A percentile compares a stretch with the other conserved stretches of the same genome.
Evolutionary conservation across 306 rosid genomes (phyloP).

Genomic region (Oxytropis ochrocephala): DNA sequence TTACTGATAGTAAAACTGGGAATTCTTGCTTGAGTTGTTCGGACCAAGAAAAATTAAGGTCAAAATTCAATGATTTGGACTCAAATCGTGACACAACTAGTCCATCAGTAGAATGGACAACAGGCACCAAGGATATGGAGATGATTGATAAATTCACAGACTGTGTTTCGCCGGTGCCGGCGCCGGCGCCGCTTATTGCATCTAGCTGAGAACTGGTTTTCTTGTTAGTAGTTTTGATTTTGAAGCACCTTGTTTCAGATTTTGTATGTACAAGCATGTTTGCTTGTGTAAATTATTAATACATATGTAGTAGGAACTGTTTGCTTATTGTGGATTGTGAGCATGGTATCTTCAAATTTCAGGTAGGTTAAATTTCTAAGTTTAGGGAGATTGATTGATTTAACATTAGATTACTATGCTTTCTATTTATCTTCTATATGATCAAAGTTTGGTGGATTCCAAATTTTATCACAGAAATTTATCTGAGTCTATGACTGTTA

Average conservation of each 20-base stretch:
- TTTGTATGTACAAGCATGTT: slow-evolving; percentile 34
- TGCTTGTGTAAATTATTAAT: slow-evolving; percentile 41
- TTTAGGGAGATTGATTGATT: slow-evolving; percentile 6
- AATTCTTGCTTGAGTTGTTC: slow-evolving; percentile 30
- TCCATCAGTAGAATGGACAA: slow-evolving; percentile 32
- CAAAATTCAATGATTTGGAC: slow-evolving; percentile 17
- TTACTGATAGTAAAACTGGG: slow-evolving; percentile 39
- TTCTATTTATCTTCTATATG: slow-evolving; percentile 15
- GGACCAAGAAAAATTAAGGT: slow-evolving; percentile 29
- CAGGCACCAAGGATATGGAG: slow-evolving; percentile 33
- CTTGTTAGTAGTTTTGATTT: background rate
- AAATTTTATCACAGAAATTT: background rate
- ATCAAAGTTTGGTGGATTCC: slow-evolving; percentile 18
- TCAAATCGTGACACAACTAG: slow-evolving; percentile 26
- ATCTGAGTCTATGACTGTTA: background rate
- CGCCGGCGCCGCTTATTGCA: slow-evolving; percentile 20
- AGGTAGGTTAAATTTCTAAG: slow-evolving; percentile 19
- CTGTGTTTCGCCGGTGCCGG: slow-evolving; percentile 15
- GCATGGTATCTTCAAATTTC: slow-evolving; percentile 17
- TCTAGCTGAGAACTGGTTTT: slow-evolving; percentile 29
- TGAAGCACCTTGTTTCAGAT: slow-evolving; percentile 25
- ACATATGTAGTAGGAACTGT: slow-evolving; percentile 29
- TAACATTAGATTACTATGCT: background rate
- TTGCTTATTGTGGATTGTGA: slow-evolving; percentile 40
- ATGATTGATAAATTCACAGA: slow-evolving; percentile 39